phyloP scores from a whole-genome alignment of 192 early-diverging fungal species.

The Cetraspora pellucida region DNA sequence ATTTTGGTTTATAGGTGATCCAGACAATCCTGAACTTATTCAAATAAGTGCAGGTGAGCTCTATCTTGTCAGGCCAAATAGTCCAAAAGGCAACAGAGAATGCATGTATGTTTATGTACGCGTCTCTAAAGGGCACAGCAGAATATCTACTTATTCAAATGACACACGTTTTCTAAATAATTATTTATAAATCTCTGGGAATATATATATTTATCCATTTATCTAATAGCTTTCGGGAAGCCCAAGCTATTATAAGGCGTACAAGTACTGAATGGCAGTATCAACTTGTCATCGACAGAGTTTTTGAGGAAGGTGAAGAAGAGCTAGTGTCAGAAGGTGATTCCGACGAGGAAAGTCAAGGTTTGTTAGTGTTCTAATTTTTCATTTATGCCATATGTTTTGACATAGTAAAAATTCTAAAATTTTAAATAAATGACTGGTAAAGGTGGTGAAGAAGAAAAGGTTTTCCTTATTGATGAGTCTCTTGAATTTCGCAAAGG shows the following conservation, averaged over 20 bases:
- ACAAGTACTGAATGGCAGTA: constrained; percentile 68
- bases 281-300: constrained; percentile 74
- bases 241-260: constrained; percentile 65
- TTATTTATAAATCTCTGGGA: not conserved
- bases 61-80: constrained; percentile 57
- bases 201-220: not conserved
- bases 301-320: constrained; percentile 78
- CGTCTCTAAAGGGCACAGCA: not conserved
- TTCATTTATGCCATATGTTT: not conserved
- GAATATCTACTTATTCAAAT: not conserved
- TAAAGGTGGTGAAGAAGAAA: constrained; percentile 53
- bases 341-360: constrained; percentile 36
- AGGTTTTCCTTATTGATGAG: constrained; percentile 69
- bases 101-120: constrained; percentile 47
- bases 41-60: constrained; percentile 66
- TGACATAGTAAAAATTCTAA: not conserved
- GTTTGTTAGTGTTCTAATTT: constrained; percentile 3
- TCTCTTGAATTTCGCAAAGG: constrained; percentile 51
- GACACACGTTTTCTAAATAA: not conserved
- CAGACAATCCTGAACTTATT: constrained; percentile 53
- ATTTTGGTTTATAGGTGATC: constrained; percentile 8
- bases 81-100: constrained; percentile 47
- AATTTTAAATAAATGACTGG: not conserved
- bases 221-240: constrained; percentile 64
- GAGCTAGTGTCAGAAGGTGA: constrained; percentile 57